Conservation (phyloP, 2,329 filamentous ascomycete species). For the Fusarium sp. region DNA sequence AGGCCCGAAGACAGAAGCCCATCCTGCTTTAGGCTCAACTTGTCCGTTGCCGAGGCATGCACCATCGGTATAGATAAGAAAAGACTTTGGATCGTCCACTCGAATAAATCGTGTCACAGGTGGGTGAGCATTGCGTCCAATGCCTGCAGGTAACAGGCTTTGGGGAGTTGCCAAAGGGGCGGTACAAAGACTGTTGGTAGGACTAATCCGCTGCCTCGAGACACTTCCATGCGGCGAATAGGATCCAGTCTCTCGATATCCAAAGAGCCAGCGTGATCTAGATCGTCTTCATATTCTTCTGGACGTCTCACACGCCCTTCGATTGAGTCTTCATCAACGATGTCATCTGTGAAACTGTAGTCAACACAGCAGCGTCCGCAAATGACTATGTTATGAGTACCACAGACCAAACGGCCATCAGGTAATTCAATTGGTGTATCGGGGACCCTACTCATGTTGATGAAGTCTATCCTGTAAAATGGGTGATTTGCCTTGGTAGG, state of each 20-base stretch:
- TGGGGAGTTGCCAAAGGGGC: background rate
- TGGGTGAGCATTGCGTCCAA: background rate
- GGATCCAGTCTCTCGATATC: background rate
- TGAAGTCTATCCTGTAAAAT: background rate
- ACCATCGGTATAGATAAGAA: slow-evolving; percentile 58
- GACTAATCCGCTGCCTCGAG: slow-evolving; percentile 13
- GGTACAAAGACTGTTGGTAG: slow-evolving; percentile 25
- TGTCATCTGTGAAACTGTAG: slow-evolving; percentile 49
- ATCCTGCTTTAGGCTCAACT: slow-evolving; percentile 50
- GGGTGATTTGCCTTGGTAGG: background rate
- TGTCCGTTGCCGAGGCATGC: slow-evolving; percentile 56
- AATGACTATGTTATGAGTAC: slow-evolving; percentile 45
- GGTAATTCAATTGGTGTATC: slow-evolving; percentile 40
- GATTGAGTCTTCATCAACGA: slow-evolving; percentile 10
- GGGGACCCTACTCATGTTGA: background rate
- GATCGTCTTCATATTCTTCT: background rate
- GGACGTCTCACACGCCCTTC: background rate
- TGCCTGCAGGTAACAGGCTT: background rate
- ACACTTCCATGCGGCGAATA: background rate
- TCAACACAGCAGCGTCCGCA: slow-evolving; percentile 49
- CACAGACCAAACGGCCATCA: slow-evolving; percentile 50
- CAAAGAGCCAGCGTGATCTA: background rate
- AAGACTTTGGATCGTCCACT: background rate
- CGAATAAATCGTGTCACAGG: slow-evolving; percentile 7
- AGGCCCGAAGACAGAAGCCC: slow-evolving; percentile 47